Evolutionary conservation across 2,329 filamentous ascomycete species (phyloP), one percentile per base, ranked within the genome.

Genomic region (Fusarium sp.): DNA sequence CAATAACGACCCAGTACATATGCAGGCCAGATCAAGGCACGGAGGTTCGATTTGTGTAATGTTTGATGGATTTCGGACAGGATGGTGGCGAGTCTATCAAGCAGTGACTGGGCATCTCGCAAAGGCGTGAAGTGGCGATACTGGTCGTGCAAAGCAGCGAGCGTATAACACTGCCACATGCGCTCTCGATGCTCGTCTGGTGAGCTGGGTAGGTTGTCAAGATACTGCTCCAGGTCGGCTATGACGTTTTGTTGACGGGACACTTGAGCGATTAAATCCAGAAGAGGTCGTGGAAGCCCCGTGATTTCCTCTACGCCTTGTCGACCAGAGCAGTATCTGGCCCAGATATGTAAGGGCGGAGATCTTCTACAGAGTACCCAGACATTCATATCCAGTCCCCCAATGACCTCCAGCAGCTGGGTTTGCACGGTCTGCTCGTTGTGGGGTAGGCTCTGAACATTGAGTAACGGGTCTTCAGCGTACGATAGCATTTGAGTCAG

Each of bases 141-240:
- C 9, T 38, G 32, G 9, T n/a, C 10, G 9, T 38, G 32, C 2
- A 38, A 38, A 9, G 32, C 16, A 4, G 32, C 9, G 3, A 38
- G 16, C 8, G 32, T 11, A 3, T 34, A 18, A n/a, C 9, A 38
- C 1, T 38, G 1, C 32, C 32, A 38, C 5, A 18, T 10, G 32
- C 32, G 16, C 32, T 38, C 16, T n/a, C 10, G 2, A 6, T 18
- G 16, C 32, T 38, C 5, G 5, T 3, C 6, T 18, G 16, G 9
- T 2, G 5, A 38, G 1, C 3, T 38, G 16, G 16, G 6, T 6
- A 38, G 16, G 9, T 4, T 2, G 16, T n/a, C 32, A 1, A 10
- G 9, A 38, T 38, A 38, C 5, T 38, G 16, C 2, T 6, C 16
- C 16, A n/a, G 16, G 5, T 38, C 6, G 5, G 9, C 5, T 6